Conservation (phyloP, 2,329 filamentous ascomycete genomes). For the Alternaria metachromatica region DNA sequence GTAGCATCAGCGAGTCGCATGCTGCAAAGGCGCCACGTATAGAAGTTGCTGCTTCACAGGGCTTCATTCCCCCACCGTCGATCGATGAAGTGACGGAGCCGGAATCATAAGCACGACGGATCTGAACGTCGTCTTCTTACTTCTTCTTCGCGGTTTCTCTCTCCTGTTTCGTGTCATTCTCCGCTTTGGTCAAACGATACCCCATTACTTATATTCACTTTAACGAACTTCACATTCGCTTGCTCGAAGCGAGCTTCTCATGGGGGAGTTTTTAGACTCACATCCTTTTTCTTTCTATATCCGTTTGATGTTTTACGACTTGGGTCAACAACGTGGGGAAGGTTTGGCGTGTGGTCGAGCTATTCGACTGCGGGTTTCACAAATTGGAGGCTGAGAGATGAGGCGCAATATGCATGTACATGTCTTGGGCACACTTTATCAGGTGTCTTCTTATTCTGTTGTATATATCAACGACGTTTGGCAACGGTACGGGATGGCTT, state of each 20-base stretch:
- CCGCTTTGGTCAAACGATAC: slow-evolving; percentile 19
- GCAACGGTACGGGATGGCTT: neutral
- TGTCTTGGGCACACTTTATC: neutral
- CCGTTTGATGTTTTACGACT: slow-evolving; percentile 1
- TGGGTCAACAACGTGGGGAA: neutral
- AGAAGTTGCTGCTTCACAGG: slow-evolving; percentile 37
- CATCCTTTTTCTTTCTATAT: neutral
- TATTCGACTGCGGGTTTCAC: neutral
- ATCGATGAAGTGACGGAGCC: slow-evolving; percentile 55
- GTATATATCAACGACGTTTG: neutral
- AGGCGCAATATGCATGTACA: neutral
- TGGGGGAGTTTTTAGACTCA: slow-evolving; percentile 5
- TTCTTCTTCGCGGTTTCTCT: slow-evolving; percentile 1
- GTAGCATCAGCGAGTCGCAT: slow-evolving; percentile 34
- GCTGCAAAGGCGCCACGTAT: slow-evolving; percentile 46
- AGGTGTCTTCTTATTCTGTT: neutral
- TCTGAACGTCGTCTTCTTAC: neutral
- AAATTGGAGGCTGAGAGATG: neutral
- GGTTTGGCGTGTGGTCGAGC: neutral
- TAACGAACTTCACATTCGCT: slow-evolving; percentile 10
- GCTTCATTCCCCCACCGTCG: slow-evolving; percentile 51
- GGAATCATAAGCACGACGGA: slow-evolving; percentile 24
- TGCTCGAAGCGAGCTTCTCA: neutral
- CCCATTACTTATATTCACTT: slow-evolving; percentile 15
- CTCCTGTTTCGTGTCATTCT: slow-evolving; percentile 12